These are phyloP conservation scores for Astrothelium subdiscretum DNA, from an alignment of 495 filamentous ascomycete species.

Conservation along the genomic window DNA sequence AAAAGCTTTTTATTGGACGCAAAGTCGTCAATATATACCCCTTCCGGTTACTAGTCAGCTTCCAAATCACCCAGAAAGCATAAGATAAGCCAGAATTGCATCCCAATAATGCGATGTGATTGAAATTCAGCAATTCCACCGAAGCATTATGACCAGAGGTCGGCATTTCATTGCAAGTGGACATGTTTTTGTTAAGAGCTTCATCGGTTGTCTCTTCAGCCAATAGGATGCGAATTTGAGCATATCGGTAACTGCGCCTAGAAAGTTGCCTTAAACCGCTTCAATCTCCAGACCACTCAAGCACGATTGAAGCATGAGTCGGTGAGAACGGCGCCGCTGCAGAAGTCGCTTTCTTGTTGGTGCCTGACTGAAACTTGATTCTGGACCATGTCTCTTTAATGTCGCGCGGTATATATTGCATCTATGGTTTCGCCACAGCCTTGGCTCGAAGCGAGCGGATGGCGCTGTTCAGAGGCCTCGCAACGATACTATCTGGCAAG, in stretches of 20 bases:
- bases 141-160: background rate
- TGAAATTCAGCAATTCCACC: background rate
- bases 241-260: background rate
- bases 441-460: background rate
- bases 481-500: background rate
- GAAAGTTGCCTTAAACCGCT: background rate
- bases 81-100: background rate
- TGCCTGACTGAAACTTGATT: background rate
- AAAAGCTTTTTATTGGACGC: background rate
- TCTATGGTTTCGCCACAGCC: background rate
- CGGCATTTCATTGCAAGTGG: background rate
- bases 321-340: background rate
- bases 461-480: background rate
- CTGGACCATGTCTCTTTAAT: background rate
- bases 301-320: background rate
- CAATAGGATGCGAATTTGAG: background rate
- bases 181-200: background rate
- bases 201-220: background rate
- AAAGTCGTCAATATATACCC: background rate
- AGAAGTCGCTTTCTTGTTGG: background rate
- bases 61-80: background rate
- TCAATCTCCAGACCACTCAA: background rate
- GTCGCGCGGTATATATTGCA: background rate
- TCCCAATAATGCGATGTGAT: background rate
- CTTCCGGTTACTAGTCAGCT: background rate